A percentile compares a stretch with the other conserved stretches of the same genome.
Conservation (phyloP, 495 filamentous ascomycete genomes). For the Pyrenopolyporus hunteri region DNA sequence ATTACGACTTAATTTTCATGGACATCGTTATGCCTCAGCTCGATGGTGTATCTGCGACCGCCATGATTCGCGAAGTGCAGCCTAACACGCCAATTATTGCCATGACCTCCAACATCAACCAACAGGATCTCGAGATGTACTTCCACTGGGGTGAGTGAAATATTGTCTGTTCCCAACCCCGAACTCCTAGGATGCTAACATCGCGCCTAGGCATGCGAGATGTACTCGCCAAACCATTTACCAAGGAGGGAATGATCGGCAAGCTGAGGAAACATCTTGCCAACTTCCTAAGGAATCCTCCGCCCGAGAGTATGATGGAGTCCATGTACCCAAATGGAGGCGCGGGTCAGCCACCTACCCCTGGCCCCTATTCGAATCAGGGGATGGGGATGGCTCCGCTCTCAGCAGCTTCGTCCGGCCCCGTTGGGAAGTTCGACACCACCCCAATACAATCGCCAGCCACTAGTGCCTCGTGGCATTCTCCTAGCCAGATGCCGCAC, state of each 20-base stretch:
- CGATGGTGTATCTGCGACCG: slow-evolving; percentile 92
- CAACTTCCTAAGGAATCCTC: slow-evolving; percentile 66
- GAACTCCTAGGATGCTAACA: slow-evolving; percentile 25
- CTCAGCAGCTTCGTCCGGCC: slow-evolving; percentile 54
- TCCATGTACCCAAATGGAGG: slow-evolving; percentile 39
- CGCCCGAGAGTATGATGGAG: slow-evolving; percentile 44
- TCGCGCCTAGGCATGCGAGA: slow-evolving; percentile 88
- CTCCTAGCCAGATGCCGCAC: slow-evolving; percentile 69
- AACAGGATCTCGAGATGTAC: slow-evolving; percentile 96
- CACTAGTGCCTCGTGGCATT: slow-evolving; percentile 75
- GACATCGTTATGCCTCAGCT: slow-evolving; percentile 99
- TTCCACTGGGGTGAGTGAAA: slow-evolving; percentile 87
- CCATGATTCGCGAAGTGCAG: slow-evolving; percentile 89
- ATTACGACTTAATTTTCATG: slow-evolving; percentile 95
- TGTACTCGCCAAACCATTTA: slow-evolving; percentile 96
- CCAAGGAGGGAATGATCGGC: slow-evolving; percentile 88
- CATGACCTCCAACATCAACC: slow-evolving; percentile 98
- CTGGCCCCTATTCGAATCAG: slow-evolving; percentile 58
- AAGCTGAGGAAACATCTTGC: slow-evolving; percentile 89
- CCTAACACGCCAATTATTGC: slow-evolving; percentile 87
- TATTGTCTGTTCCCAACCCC: neutral
- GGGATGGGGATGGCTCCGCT: slow-evolving; percentile 62
- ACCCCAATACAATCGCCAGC: slow-evolving; percentile 79
- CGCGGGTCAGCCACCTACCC: slow-evolving; percentile 37
- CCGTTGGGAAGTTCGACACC: slow-evolving; percentile 72